These are phyloP conservation scores for Ogataea nitratoaversa DNA, from an alignment of 805 yeast species.

Conservation along the genomic window DNA sequence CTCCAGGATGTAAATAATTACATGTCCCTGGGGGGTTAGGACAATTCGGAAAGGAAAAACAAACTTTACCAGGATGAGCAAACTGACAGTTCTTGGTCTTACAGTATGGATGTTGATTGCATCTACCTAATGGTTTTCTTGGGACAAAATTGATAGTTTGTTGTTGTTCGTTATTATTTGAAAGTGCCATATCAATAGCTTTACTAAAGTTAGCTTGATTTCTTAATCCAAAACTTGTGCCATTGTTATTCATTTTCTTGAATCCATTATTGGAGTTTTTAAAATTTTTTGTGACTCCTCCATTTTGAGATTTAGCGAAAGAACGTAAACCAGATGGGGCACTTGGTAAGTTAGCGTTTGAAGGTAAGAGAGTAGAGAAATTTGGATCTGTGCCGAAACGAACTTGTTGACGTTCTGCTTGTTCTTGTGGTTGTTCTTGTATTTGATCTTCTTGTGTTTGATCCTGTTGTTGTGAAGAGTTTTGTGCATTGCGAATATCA, in stretches of 20 bases:
- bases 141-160: conserved; percentile 35
- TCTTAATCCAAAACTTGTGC: conserved; percentile 31
- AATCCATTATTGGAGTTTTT: conserved; percentile 3
- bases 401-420: conserved; percentile 24
- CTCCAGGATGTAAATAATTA: conserved; percentile 76
- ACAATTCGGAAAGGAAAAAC: conserved; percentile 75
- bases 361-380: neutral
- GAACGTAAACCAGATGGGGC: conserved; percentile 23
- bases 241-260: conserved; percentile 13
- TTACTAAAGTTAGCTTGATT: conserved; percentile 40
- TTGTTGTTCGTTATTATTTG: conserved; percentile 20
- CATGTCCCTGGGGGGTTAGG: conserved; percentile 79
- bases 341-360: neutral
- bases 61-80: conserved; percentile 76
- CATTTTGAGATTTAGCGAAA: conserved; percentile 5
- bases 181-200: conserved; percentile 35
- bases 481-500: conserved; percentile 44
- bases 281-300: conserved; percentile 1
- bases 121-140: conserved; percentile 56
- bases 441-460: conserved; percentile 17
- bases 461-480: conserved; percentile 8
- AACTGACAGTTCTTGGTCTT: conserved; percentile 59
- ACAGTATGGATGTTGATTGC: conserved; percentile 70
- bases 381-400: conserved; percentile 15
- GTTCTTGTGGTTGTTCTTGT: conserved; percentile 12